phyloP scores from a whole-genome alignment of 2,329 filamentous ascomycete species.

The Ophiostoma pallidulum region DNA sequence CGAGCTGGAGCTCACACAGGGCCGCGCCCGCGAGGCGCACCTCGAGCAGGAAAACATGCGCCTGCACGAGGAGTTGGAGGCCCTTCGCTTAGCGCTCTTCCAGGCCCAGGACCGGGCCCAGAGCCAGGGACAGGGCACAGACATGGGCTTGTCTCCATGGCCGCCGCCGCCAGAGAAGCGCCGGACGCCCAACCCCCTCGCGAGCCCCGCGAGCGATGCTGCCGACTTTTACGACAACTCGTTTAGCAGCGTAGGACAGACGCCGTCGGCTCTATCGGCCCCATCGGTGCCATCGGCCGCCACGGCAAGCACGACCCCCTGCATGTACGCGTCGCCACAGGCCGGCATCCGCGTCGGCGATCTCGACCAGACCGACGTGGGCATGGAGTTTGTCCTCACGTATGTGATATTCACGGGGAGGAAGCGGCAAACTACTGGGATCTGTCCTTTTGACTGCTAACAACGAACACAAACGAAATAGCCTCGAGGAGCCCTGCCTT shows the following conservation, averaged over 20 bases:
- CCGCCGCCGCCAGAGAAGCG: neutral
- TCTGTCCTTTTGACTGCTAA: neutral
- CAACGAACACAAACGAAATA: no score
- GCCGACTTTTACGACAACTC: neutral
- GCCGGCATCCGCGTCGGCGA: neutral
- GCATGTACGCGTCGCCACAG: neutral
- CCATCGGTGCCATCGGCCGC: no score
- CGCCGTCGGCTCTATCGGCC: no score
- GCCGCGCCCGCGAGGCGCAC: conserved; percentile 6
- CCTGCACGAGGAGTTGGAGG: conserved; percentile 3
- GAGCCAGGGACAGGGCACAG: neutral
- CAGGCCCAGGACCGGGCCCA: neutral
- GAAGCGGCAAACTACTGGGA: no score
- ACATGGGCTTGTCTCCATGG: neutral
- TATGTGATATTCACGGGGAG: no score
- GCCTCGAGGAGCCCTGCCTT: conserved; percentile 11
- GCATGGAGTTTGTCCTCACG: conserved; percentile 13
- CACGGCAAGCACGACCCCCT: neutral
- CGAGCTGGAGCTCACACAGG: conserved; percentile 7
- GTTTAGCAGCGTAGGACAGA: no score
- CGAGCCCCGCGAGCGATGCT: no score
- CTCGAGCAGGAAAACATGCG: neutral
- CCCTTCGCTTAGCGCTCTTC: neutral
- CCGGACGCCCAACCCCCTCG: no score
- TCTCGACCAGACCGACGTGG: conserved; percentile 6